Evolutionary conservation across 208 protist species (phyloP), one percentile per base, ranked within the genome.

Genomic region (Trypanosoma platydactyli): DNA sequence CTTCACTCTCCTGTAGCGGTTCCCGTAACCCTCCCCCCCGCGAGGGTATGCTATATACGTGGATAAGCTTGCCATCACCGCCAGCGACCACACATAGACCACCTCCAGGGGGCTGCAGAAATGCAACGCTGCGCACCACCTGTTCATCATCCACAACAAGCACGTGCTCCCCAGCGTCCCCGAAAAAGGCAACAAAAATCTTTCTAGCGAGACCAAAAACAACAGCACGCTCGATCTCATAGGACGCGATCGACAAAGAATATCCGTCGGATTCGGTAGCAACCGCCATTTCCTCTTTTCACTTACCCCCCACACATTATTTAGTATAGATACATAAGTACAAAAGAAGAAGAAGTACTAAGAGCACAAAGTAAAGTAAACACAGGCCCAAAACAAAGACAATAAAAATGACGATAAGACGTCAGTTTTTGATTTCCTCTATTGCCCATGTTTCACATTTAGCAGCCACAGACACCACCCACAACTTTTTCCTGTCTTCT

Each of bases 21-120:
- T 68, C 0, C 12, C 15, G n/a, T 62, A 50, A 25, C 12, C 40
- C 20, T 65, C 41, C 46, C 73, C 76, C 78, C 54, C 51, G 63
- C 30, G 73, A 76, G 0, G 61, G 56, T 11, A 89, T 45, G 44
- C 88, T 82, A 73, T 91, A 92, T 35, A 95, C 74, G 68, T 89
- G 87, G 52, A 95, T 90, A 30, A 64, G 68, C 68, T 95, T 95
- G 22, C 62, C 68, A 64, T 95, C 89, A 3, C 89, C 89, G 24
- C 74, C 86, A 64, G 74, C 79, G 24, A 93, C 86, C 24, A 95
- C 57, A 62, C 83, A 92, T 11, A 87, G 59, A 6, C 80, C 77
- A 33, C 86, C 85, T 41, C 30, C 53, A 4, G 80, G 76, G 20
- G 88, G 65, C n/a, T 81, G 72, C 44, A 92, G 57, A 40, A 91